phyloP scores from a whole-genome alignment of 2,329 filamentous ascomycete genomes.

The Alternaria incomplexa region DNA sequence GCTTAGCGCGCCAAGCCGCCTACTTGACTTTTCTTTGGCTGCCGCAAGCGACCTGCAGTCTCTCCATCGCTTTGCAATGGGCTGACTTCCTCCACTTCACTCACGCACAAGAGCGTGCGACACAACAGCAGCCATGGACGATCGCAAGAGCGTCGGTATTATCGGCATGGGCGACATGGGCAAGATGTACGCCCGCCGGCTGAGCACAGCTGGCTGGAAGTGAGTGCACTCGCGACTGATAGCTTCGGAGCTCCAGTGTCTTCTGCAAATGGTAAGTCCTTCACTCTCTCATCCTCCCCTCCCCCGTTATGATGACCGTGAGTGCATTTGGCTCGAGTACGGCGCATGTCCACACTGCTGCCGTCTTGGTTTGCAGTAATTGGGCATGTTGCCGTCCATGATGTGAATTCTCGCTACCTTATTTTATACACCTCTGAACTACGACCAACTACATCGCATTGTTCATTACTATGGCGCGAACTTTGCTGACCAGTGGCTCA shows the following conservation, averaged over 20 bases:
- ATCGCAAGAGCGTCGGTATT: slow-evolving; percentile 78
- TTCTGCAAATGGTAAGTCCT: slow-evolving; percentile 35
- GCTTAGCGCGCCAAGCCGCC: slow-evolving; percentile 18
- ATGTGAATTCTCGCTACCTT: slow-evolving; percentile 99
- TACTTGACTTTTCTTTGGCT: slow-evolving; percentile 28
- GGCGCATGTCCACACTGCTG: slow-evolving; percentile 66
- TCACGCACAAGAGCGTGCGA: slow-evolving; percentile 29
- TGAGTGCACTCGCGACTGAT: slow-evolving; percentile 58
- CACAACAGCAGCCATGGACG: slow-evolving; percentile 58
- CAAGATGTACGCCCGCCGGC: slow-evolving; percentile 91
- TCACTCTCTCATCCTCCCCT: slow-evolving; percentile 14
- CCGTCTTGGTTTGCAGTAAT: slow-evolving; percentile 75
- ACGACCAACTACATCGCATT: slow-evolving; percentile 23
- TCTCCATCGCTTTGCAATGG: slow-evolving; percentile 30
- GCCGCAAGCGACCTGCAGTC: slow-evolving; percentile 11
- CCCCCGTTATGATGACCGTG: slow-evolving; percentile 87
- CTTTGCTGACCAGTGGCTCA: slow-evolving; percentile 44
- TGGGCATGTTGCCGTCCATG: slow-evolving; percentile 76
- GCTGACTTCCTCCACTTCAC: slow-evolving; percentile 35
- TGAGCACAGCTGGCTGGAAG: slow-evolving; percentile 96
- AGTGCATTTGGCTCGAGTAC: slow-evolving; percentile 99
- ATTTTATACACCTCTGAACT: slow-evolving; percentile 82
- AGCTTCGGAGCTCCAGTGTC: slow-evolving; percentile 7
- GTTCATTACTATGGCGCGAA: slow-evolving; percentile 24
- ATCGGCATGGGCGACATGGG: slow-evolving; percentile 99